Conservation (phyloP, 2,329 filamentous ascomycete species). For the Didymella arachidicola region DNA sequence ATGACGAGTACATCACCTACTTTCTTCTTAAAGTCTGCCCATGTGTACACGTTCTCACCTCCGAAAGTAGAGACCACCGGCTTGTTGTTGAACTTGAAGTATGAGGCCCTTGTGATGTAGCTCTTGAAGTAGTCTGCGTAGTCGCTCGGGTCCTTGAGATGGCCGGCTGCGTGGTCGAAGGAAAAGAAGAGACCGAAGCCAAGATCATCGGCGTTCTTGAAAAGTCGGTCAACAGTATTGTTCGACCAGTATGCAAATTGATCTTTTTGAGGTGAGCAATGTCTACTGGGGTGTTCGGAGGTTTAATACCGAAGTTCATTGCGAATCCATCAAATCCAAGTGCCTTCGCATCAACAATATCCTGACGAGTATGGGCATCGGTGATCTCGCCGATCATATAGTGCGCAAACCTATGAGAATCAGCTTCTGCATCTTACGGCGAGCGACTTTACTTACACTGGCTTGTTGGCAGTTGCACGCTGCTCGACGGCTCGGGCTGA, state of each 20-base stretch:
- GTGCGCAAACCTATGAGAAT: conserved; percentile 22
- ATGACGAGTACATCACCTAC: conserved; percentile 43
- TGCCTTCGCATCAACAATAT: conserved; percentile 38
- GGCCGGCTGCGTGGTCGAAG: conserved; percentile 43
- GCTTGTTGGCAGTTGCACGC: conserved; percentile 3
- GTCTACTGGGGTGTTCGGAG: background rate
- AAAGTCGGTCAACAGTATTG: conserved; percentile 40
- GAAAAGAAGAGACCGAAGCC: conserved; percentile 50
- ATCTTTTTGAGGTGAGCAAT: background rate
- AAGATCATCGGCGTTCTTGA: conserved; percentile 39
- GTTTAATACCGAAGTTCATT: conserved; percentile 40
- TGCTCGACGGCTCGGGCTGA: conserved; percentile 2
- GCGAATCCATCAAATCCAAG: conserved; percentile 49
- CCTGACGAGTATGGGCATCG: conserved; percentile 31
- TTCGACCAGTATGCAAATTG: conserved; percentile 36
- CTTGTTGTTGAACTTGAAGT: conserved; percentile 39
- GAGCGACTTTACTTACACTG: background rate
- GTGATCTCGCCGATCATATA: conserved; percentile 37
- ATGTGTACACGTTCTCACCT: conserved; percentile 34
- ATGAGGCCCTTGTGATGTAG: conserved; percentile 34
- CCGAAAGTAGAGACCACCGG: conserved; percentile 48
- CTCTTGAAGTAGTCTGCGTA: conserved; percentile 38
- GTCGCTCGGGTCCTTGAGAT: conserved; percentile 33
- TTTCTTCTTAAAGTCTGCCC: conserved; percentile 33
- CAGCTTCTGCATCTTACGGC: background rate